Evolutionary conservation across 2,329 filamentous ascomycete genomes (phyloP).

Genomic region (Fusarium veterinarium): DNA sequence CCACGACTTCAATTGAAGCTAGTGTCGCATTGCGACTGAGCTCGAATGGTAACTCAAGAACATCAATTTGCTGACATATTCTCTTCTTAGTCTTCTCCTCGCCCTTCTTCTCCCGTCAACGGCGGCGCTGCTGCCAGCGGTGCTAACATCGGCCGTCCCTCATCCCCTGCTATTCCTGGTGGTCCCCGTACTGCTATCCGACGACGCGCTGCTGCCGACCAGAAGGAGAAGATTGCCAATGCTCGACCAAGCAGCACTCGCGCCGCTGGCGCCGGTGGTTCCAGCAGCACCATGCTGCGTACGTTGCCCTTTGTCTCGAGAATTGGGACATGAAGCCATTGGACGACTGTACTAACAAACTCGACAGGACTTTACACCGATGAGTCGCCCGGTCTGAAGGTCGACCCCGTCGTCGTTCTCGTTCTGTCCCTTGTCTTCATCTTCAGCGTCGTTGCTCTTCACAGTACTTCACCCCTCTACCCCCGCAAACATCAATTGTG

Average conservation of each 20-base stretch:
- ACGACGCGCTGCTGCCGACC: slow-evolving; percentile 93
- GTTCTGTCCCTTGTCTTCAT: slow-evolving; percentile 98
- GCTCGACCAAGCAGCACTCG: slow-evolving; percentile 90
- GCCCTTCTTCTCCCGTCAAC: slow-evolving; percentile 69
- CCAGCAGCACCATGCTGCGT: slow-evolving; percentile 98
- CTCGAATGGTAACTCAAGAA: not conserved
- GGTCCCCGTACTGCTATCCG: slow-evolving; percentile 96
- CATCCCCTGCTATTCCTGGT: slow-evolving; percentile 89
- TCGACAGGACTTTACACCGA: slow-evolving; percentile 89
- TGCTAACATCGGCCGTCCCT: slow-evolving; percentile 78
- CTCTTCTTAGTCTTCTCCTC: slow-evolving; percentile 64
- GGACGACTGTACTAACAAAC: slow-evolving; percentile 43
- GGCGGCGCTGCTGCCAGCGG: slow-evolving; percentile 71
- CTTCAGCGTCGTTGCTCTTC: slow-evolving; percentile 96
- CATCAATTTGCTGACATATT: slow-evolving; percentile 3
- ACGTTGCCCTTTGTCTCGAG: slow-evolving; percentile 59
- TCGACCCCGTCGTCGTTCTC: slow-evolving; percentile 96
- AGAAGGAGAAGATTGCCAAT: slow-evolving; percentile 98
- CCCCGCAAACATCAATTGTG: not conserved
- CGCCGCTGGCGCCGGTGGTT: slow-evolving; percentile 92
- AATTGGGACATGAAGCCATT: not conserved
- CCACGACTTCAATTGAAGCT: slow-evolving; percentile 25
- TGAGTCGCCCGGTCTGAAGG: slow-evolving; percentile 96
- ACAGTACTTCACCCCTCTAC: slow-evolving; percentile 74
- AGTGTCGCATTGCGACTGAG: slow-evolving; percentile 38